phyloP scores from a whole-genome alignment of 108 stramenopile species.

The Stephanodiscus triporus region DNA sequence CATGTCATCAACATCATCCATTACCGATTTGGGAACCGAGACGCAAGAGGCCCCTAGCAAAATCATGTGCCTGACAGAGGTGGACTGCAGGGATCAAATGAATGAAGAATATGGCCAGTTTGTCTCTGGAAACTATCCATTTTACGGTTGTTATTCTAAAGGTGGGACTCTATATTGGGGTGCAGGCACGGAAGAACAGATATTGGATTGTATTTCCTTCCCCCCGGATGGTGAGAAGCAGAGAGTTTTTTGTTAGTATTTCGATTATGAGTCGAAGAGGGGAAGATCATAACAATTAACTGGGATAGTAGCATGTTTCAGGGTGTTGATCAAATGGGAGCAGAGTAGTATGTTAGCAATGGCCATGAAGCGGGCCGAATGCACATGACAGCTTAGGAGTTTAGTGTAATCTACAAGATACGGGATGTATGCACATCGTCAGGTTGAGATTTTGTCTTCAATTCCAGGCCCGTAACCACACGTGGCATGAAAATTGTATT shows the following conservation, averaged over 20 bases:
- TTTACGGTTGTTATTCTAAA: conserved; percentile 12
- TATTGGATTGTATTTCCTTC: background rate
- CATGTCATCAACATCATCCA: background rate
- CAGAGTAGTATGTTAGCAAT: too few relatives aligned
- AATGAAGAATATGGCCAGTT: background rate
- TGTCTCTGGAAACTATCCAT: conserved; percentile 2
- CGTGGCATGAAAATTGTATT: too few relatives aligned
- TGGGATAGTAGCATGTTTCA: too few relatives aligned
- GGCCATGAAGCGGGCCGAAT: too few relatives aligned
- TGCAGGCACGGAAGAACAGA: conserved; percentile 6
- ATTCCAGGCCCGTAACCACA: too few relatives aligned
- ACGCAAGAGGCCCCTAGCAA: too few relatives aligned
- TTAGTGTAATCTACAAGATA: too few relatives aligned
- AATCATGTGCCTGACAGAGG: background rate
- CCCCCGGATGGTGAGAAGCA: background rate
- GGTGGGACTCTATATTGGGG: conserved; percentile 3
- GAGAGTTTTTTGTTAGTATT: background rate
- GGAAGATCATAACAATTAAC: too few relatives aligned
- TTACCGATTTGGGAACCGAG: background rate
- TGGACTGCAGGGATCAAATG: background rate
- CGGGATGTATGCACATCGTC: too few relatives aligned
- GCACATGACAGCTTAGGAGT: too few relatives aligned
- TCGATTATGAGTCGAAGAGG: background rate
- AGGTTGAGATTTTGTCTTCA: too few relatives aligned
- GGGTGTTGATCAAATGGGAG: too few relatives aligned